These are phyloP conservation scores for Neoconidiobolus thromboides DNA, from an alignment of 371 early-diverging fungal species.

Conservation along the genomic window DNA sequence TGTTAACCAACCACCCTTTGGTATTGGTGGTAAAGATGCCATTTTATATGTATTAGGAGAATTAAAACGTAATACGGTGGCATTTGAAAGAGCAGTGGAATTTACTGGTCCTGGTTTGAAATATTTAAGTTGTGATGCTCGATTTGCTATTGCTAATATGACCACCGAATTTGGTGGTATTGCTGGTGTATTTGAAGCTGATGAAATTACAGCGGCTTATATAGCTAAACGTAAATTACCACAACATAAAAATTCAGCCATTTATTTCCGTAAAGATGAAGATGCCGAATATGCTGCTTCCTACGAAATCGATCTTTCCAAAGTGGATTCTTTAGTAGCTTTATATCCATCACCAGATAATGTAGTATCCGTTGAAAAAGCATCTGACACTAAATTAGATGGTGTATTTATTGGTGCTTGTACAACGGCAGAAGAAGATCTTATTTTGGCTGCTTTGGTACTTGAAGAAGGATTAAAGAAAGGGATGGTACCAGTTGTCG, in stretches of 20 bases:
- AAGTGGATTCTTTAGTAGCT: conserved; percentile 47
- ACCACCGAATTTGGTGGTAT: conserved; percentile 67
- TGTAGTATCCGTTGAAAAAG: conserved; percentile 37
- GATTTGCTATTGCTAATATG: conserved; percentile 65
- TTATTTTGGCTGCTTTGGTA: conserved; percentile 51
- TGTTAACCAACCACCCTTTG: conserved; percentile 41
- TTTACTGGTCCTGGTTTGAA: conserved; percentile 52
- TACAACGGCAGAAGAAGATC: conserved; percentile 65
- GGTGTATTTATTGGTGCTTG: conserved; percentile 64
- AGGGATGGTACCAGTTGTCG: conserved; percentile 29
- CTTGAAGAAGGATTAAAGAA: conserved; percentile 47
- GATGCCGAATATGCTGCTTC: conserved; percentile 55
- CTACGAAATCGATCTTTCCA: conserved; percentile 40
- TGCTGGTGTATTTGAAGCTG: conserved; percentile 56
- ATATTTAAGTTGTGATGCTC: conserved; percentile 54
- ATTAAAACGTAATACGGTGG: conserved; percentile 60
- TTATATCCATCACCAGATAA: conserved; percentile 58
- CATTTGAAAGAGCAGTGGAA: conserved; percentile 59
- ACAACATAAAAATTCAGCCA: conserved; percentile 37
- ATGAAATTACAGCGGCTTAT: conserved; percentile 46
- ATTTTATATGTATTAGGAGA: conserved; percentile 56
- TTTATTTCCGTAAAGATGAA: conserved; percentile 48
- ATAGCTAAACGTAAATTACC: conserved; percentile 42
- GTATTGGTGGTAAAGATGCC: conserved; percentile 60
- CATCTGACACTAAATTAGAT: conserved; percentile 38